Percentiles rank a stretch among this genome's conserved stretches.
Evolutionary conservation across 2,329 filamentous ascomycete genomes (phyloP).

Genomic region (Ophiostoma ulmi): DNA sequence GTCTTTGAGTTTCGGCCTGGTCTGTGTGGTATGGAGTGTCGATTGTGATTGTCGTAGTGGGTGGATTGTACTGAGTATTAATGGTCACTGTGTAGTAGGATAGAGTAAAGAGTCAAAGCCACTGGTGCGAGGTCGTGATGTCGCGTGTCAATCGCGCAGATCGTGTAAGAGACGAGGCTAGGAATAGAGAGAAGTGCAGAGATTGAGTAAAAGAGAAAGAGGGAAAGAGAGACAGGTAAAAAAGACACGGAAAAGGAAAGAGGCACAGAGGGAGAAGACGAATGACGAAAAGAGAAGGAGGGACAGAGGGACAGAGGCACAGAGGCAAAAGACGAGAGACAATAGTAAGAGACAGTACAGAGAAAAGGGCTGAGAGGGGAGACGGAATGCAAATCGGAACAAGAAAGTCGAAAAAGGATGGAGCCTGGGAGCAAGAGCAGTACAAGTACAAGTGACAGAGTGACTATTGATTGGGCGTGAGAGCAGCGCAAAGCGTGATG

Average conservation of each 20-base stretch:
- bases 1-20: background rate
- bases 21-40: background rate
- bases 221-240: background rate
- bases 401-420: slow-evolving; percentile 10
- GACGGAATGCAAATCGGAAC: slow-evolving; percentile 3
- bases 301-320: background rate
- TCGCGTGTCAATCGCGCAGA: background rate
- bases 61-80: background rate
- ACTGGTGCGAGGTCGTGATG: background rate
- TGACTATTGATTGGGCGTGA: background rate
- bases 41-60: slow-evolving; percentile 12
- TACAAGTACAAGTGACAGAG: background rate
- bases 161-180: background rate
- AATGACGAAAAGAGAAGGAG: slow-evolving; percentile 1
- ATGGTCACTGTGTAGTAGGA: too few relatives aligned
- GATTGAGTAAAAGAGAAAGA: background rate
- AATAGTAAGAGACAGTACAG: background rate
- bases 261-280: background rate
- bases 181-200: background rate
- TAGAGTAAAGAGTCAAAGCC: background rate
- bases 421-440: background rate
- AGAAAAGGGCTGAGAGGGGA: background rate
- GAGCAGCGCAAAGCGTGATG: background rate
- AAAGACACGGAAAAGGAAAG: background rate
- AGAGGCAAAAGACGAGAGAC: background rate